Percentiles rank a stretch among this genome's conserved stretches.
These are phyloP conservation scores for Paraglomus brasilianum DNA, from an alignment of 192 early-diverging fungal species.

Conservation along the genomic window DNA sequence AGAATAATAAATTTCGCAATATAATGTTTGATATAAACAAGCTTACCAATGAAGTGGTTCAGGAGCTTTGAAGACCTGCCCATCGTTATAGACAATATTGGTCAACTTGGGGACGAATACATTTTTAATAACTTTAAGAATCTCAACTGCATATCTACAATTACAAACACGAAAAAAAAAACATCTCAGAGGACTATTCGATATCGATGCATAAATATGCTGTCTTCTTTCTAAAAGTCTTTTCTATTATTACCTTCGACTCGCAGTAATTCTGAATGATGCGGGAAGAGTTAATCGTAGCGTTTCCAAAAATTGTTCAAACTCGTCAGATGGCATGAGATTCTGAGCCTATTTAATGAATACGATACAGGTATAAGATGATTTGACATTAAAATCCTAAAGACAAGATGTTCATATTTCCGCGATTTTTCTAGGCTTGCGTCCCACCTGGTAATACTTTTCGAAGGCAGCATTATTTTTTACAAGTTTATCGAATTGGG, in stretches of 20 bases:
- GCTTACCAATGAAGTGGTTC: constrained; percentile 74
- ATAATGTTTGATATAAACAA: no score
- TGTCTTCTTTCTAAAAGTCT: neutral
- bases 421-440: neutral
- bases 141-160: constrained; percentile 61
- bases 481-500: neutral
- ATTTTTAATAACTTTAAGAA: constrained; percentile 70
- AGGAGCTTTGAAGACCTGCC: constrained; percentile 71
- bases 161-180: neutral
- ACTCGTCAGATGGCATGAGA: constrained; percentile 83
- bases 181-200: neutral
- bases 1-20: no score
- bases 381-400: neutral
- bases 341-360: constrained; percentile 55
- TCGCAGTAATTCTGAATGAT: constrained; percentile 93
- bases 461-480: constrained; percentile 17
- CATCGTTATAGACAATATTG: constrained; percentile 62
- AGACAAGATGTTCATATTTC: neutral
- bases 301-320: constrained; percentile 65
- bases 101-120: constrained; percentile 48
- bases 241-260: constrained; percentile 54
- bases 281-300: constrained; percentile 80
- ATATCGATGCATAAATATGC: neutral
- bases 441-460: constrained; percentile 18
- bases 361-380: neutral